phyloP scores from a whole-genome alignment of 257 asterid species.

The Solanum acaule region DNA sequence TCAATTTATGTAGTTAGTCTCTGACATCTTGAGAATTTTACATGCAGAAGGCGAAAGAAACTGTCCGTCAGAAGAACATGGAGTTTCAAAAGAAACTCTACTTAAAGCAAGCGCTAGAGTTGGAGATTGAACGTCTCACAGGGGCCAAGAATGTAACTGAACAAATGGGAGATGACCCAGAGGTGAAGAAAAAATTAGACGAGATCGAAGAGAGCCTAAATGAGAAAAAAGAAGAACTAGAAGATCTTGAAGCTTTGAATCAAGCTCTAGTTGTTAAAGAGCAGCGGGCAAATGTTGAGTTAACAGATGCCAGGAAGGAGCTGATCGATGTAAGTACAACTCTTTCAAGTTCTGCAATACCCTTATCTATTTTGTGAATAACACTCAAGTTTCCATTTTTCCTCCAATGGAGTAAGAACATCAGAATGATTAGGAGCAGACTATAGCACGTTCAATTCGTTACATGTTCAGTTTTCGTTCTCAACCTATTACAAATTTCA shows the following conservation, averaged over 20 bases:
- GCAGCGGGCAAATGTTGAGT: conserved; percentile 46
- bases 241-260: conserved; percentile 25
- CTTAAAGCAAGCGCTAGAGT: conserved; percentile 54
- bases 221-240: conserved; percentile 55
- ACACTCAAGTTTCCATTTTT: not conserved
- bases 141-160: conserved; percentile 47
- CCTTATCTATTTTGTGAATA: not conserved
- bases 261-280: conserved; percentile 49
- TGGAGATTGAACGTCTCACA: conserved; percentile 45
- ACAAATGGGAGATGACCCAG: conserved; percentile 53
- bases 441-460: not conserved
- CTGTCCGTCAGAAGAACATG: conserved; percentile 34
- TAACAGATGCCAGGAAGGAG: conserved; percentile 65
- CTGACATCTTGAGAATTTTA: conserved; percentile 2
- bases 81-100: conserved; percentile 55
- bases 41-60: conserved; percentile 54
- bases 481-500: not conserved
- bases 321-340: conserved; percentile 36
- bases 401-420: not conserved
- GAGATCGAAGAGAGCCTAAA: conserved; percentile 36
- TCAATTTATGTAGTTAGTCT: not conserved
- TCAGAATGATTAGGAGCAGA: not conserved
- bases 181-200: conserved; percentile 29
- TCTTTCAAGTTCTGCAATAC: not conserved
- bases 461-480: not conserved